Base-by-base conservation (phyloP, 352 stramenopile species). In the Phytophthora megakarya region DNA sequence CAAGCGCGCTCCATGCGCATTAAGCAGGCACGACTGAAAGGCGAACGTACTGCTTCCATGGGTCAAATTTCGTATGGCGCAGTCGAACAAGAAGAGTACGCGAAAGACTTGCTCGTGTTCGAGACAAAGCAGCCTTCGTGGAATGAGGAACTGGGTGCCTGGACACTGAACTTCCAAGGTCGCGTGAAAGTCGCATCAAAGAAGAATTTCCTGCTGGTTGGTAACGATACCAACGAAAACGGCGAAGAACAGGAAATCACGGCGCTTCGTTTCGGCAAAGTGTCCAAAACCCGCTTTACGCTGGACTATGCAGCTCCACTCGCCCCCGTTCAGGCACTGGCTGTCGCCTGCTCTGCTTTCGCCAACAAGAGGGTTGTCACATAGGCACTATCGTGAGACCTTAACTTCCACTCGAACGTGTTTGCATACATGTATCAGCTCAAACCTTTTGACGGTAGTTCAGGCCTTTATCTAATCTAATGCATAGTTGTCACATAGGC, bases 171-270 rank as follows among this genome's bases (percentile, higher is more conserved):
- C 59, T 97, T 97, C 61, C 76, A 94, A 39, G 90, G 90, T 5
- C 86, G 90, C 28, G 90, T 96, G 4, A 96, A 96, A 56, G 58
- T 90, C 19, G 78, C 89, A n/a, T 95, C 85, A n/a, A 97, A 97
- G 52, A 97, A 97, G 65, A 97, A 97, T 56, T 96, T 97, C 46
- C 53, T 96, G 26, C 72, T 97, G 2, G 78, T 89, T 2, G 65
- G 71, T 0, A 76, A 80, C 26, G 71, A 87, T 12, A 82, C 72
- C 26, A 85, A 85, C 37, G 72, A 86, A 16, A 67, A 75, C 25
- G 83, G 82, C 38, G 80, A 88, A 44, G 64, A 73, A 8, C 70
- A 82, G 44, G 81, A 81, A 63, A 67, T 67, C 18, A 78, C 73
- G 25, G 80, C 76, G 40, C 52, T 96, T 55, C 80, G 88, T 12